These are phyloP conservation scores for Taxawa tesnikishii DNA, from an alignment of 2,329 filamentous ascomycete species.

Conservation along the genomic window DNA sequence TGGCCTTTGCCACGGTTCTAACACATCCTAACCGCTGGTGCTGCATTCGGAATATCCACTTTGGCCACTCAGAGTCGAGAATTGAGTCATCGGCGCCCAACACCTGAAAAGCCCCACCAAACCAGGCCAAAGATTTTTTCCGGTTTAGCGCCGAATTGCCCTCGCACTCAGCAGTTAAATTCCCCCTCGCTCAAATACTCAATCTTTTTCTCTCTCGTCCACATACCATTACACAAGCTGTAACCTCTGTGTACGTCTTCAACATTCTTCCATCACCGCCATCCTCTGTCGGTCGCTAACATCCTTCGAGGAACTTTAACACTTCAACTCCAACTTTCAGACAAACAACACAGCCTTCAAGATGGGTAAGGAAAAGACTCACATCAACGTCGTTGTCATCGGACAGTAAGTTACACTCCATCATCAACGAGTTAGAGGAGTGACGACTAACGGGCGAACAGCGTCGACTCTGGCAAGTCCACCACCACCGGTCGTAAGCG, in stretches of 20 bases:
- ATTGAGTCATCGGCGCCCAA: neutral
- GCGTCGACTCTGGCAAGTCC: slow-evolving; percentile 98
- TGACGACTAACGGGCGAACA: too few species aligned
- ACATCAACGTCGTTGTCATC: slow-evolving; percentile 95
- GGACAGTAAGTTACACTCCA: too few species aligned
- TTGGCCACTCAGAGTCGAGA: too few species aligned
- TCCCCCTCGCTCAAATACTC: too few species aligned
- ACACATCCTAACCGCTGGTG: too few species aligned
- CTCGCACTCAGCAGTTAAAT: too few species aligned
- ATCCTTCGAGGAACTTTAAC: slow-evolving; percentile 10
- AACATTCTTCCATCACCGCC: slow-evolving; percentile 1
- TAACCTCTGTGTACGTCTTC: slow-evolving; percentile 12
- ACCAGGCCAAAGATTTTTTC: neutral
- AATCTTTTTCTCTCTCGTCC: slow-evolving; percentile 8
- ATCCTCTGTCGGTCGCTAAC: slow-evolving; percentile 3
- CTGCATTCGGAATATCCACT: too few species aligned
- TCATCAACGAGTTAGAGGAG: too few species aligned
- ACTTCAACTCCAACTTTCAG: slow-evolving; percentile 18
- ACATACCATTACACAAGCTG: slow-evolving; percentile 11
- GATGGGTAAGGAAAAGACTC: slow-evolving; percentile 86
- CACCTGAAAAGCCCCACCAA: neutral
- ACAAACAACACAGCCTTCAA: slow-evolving; percentile 34
- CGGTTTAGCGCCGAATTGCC: neutral
- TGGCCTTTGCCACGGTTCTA: too few species aligned
- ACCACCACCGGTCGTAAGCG: slow-evolving; percentile 75